Conservation (phyloP, 805 yeast genomes). For the Torulaspora delbrueckii region DNA sequence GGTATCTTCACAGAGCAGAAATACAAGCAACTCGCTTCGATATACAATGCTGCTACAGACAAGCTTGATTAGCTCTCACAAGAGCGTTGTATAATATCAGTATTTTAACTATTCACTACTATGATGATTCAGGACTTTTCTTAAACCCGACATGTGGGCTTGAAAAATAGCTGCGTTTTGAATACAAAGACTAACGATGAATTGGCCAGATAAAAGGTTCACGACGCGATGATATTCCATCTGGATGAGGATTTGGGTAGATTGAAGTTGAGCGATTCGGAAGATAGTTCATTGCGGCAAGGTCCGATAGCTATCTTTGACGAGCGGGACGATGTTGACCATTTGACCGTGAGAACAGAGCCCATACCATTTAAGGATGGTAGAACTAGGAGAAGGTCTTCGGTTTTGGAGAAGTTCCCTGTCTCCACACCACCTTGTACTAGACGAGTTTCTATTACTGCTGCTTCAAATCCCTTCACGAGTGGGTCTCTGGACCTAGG, state of each 20-base stretch:
- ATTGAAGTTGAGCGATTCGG: slow-evolving; percentile 6
- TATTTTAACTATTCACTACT: neutral
- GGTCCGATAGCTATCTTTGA: slow-evolving; percentile 7
- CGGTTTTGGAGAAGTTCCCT: slow-evolving; percentile 29
- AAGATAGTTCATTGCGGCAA: neutral
- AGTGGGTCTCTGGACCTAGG: slow-evolving; percentile 1
- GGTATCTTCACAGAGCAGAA: slow-evolving; percentile 39
- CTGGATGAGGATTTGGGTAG: slow-evolving; percentile 25
- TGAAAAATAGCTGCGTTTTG: neutral
- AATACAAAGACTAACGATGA: neutral
- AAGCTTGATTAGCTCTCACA: neutral
- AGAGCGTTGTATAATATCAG: slow-evolving; percentile 2
- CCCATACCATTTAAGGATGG: slow-evolving; percentile 5
- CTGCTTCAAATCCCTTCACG: slow-evolving; percentile 1
- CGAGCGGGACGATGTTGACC: slow-evolving; percentile 3
- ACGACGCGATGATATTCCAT: slow-evolving; percentile 20
- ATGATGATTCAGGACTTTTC: neutral
- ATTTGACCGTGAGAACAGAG: slow-evolving; percentile 2
- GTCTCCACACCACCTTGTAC: slow-evolving; percentile 29
- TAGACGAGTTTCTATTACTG: slow-evolving; percentile 22
- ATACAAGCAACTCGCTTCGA: slow-evolving; percentile 34
- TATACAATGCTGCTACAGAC: slow-evolving; percentile 26
- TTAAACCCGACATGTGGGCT: neutral
- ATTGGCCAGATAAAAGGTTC: neutral
- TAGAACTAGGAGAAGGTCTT: slow-evolving; percentile 30